Conservation (phyloP, 805 yeast genomes). For the Candida qinlingensis region DNA sequence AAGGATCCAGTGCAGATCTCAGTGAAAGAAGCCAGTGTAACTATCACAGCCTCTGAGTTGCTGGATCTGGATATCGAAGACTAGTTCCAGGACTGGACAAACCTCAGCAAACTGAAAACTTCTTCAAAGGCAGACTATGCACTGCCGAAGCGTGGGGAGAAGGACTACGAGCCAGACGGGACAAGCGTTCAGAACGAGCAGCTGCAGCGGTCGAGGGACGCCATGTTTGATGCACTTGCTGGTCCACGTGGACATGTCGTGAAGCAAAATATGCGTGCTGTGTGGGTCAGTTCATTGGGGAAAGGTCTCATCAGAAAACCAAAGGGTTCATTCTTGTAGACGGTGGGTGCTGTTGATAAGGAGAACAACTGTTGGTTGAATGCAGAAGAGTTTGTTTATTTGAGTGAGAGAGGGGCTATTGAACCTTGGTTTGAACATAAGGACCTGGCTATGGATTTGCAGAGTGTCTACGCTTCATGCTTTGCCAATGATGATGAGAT, state of each 20-base stretch:
- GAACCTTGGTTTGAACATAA: constrained; percentile 32
- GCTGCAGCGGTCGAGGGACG: constrained; percentile 50
- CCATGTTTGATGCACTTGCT: constrained; percentile 67
- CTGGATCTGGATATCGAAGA: constrained; percentile 30
- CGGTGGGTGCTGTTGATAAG: constrained; percentile 58
- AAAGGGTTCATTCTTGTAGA: constrained; percentile 67
- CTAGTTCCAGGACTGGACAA: constrained; percentile 50
- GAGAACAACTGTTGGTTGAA: constrained; percentile 46
- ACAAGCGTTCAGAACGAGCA: constrained; percentile 44
- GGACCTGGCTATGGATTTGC: constrained; percentile 47
- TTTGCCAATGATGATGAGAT: constrained; percentile 37
- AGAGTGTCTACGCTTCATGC: constrained; percentile 55
- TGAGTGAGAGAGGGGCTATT: constrained; percentile 75
- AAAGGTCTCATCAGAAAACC: constrained; percentile 42
- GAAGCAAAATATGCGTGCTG: constrained; percentile 49
- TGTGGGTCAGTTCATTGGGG: constrained; percentile 32
- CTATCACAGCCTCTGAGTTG: neutral
- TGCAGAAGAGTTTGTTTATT: constrained; percentile 67
- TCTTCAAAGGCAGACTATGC: constrained; percentile 12
- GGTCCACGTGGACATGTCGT: constrained; percentile 40
- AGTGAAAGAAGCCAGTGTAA: neutral
- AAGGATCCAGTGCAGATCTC: neutral
- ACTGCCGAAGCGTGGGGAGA: constrained; percentile 71
- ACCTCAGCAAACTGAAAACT: constrained; percentile 25
- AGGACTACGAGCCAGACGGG: constrained; percentile 83